A percentile compares a stretch with the other conserved stretches of the same genome.
Evolutionary conservation across 176 grass and related monocot genomes (phyloP).

Genomic region (Chloris gayana): DNA sequence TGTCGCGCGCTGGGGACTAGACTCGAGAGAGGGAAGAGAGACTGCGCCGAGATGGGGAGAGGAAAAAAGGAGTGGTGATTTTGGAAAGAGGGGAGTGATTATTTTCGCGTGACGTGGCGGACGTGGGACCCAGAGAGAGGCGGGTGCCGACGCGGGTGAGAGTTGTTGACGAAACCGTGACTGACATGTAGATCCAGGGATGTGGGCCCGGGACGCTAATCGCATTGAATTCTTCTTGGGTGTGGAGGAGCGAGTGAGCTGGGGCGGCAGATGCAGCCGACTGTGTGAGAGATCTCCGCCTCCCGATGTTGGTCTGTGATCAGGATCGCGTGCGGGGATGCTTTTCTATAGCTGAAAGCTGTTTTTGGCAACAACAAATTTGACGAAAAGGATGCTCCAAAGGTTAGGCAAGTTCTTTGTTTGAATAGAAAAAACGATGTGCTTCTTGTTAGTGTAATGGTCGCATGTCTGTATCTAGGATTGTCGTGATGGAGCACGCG

Average conservation of each 20-base stretch:
- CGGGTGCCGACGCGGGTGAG: not conserved
- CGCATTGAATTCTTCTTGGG: not conserved
- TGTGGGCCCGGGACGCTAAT: not conserved
- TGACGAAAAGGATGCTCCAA: too few species aligned
- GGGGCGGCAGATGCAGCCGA: constrained; percentile 15
- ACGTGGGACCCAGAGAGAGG: constrained; percentile 31
- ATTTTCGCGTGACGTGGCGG: constrained; percentile 48
- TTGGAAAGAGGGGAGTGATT: constrained; percentile 10
- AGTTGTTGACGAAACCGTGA: rapidly evolving
- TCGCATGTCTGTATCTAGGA: too few species aligned
- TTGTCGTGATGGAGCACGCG: too few species aligned
- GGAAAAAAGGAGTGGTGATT: constrained; percentile 25
- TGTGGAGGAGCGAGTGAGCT: not conserved
- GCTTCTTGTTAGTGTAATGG: too few species aligned
- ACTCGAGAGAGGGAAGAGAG: not conserved
- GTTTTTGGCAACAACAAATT: not conserved
- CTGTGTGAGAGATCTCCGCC: constrained; percentile 39
- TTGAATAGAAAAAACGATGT: too few species aligned
- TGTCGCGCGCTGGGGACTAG: constrained; percentile 19
- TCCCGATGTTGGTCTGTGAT: constrained; percentile 40
- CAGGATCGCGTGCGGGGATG: constrained; percentile 9
- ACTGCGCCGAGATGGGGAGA: not conserved
- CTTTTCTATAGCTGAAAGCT: not conserved
- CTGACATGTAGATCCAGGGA: not conserved
- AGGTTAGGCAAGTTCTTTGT: too few species aligned